phyloP scores from a whole-genome alignment of 192 early-diverging fungal genomes.

The Coemansia sp. region DNA sequence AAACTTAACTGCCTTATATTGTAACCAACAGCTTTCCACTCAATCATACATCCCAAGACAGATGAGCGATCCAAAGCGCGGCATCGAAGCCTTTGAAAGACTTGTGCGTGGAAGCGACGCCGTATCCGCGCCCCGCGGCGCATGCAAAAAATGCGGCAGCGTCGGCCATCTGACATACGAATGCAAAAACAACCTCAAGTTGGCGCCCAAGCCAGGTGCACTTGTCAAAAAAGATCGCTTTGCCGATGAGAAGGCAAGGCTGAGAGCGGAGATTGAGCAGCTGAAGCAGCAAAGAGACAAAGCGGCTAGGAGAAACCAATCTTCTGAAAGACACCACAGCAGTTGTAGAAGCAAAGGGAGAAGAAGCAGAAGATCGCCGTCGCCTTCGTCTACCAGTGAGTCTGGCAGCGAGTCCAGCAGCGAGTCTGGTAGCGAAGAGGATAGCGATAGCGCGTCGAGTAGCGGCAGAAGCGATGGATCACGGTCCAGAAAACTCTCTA shows the following conservation, averaged over 20 bases:
- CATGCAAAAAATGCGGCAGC: slow-evolving; percentile 55
- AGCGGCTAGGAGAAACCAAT: not conserved
- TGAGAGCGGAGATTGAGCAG: slow-evolving; percentile 38
- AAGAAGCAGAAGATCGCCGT: not conserved
- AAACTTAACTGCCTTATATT: no score
- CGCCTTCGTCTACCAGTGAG: not conserved
- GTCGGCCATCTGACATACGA: slow-evolving; percentile 55
- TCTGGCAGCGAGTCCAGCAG: not conserved
- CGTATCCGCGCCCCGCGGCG: slow-evolving; percentile 21
- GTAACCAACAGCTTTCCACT: no score
- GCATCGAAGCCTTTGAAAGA: slow-evolving; percentile 53
- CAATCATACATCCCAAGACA: no score
- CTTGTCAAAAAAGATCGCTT: slow-evolving; percentile 21
- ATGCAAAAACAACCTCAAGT: slow-evolving; percentile 49
- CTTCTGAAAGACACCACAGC: not conserved
- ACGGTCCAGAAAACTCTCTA: not conserved
- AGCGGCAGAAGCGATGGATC: no score
- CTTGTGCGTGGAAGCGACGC: slow-evolving; percentile 37
- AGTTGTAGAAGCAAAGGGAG: not conserved
- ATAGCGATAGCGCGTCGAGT: no score
- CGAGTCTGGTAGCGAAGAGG: not conserved
- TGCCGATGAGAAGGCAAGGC: slow-evolving; percentile 41
- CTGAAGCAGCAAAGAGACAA: not conserved
- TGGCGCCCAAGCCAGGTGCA: slow-evolving; percentile 20
- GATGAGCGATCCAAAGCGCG: slow-evolving; percentile 40